These are phyloP conservation scores for Ceratobasidium sp. DNA, from an alignment of 1,284 basidiomycete species.

Conservation along the genomic window DNA sequence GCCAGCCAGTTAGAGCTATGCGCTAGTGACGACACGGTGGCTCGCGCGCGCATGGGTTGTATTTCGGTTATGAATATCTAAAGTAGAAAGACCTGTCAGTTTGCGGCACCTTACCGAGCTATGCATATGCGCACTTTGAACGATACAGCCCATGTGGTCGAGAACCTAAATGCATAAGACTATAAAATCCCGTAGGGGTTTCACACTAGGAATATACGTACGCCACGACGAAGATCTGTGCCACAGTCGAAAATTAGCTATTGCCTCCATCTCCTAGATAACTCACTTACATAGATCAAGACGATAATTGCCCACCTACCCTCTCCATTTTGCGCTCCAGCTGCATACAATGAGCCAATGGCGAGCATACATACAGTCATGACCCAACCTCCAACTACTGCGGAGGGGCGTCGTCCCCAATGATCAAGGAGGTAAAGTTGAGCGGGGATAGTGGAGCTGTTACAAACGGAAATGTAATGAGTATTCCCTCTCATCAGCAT, in stretches of 20 bases:
- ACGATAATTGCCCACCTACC: conserved; percentile 58
- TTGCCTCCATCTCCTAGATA: neutral
- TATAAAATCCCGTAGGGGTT: conserved; percentile 49
- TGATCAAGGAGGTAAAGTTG: conserved; percentile 55
- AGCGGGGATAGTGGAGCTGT: conserved; percentile 52
- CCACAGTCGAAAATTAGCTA: neutral
- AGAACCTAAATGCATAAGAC: conserved; percentile 48
- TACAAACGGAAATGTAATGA: neutral
- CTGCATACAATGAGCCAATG: conserved; percentile 57
- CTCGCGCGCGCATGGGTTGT: conserved; percentile 54
- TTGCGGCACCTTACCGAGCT: too few species aligned
- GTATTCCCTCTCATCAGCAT: too few species aligned
- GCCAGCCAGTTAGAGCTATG: conserved; percentile 56
- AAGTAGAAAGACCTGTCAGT: too few species aligned
- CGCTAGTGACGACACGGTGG: conserved; percentile 52
- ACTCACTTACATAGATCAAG: conserved; percentile 54
- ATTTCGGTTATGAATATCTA: conserved; percentile 54
- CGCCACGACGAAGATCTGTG: conserved; percentile 38
- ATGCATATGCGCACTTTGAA: conserved; percentile 38
- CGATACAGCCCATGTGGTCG: conserved; percentile 54
- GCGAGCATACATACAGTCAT: conserved; percentile 53
- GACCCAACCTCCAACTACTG: conserved; percentile 56
- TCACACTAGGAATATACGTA: neutral
- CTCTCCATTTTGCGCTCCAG: conserved; percentile 47
- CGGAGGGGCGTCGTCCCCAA: conserved; percentile 57